A percentile compares a stretch with the other conserved stretches of the same genome.
Evolutionary conservation across 768 basidiomycete genomes (phyloP).

Genomic region (Boletus insuetus): DNA sequence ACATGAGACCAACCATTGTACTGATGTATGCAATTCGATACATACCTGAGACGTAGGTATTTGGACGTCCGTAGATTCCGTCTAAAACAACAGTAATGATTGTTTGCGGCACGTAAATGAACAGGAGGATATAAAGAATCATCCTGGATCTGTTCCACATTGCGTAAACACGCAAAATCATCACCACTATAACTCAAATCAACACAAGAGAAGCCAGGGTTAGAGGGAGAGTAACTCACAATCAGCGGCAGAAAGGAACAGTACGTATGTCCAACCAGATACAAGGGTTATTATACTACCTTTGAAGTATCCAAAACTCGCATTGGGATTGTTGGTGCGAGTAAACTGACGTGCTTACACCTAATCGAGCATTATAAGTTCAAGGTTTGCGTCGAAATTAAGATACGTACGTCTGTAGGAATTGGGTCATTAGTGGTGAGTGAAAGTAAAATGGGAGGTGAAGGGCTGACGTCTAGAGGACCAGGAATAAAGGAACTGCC

Average conservation of each 20-base stretch:
- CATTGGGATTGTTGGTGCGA: too few relatives aligned
- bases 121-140: background rate
- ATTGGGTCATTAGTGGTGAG: too few relatives aligned
- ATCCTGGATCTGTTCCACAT: background rate
- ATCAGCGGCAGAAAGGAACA: background rate
- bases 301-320: background rate
- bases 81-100: background rate
- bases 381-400: too few relatives aligned
- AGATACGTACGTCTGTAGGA: too few relatives aligned
- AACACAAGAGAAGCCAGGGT: background rate
- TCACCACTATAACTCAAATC: background rate
- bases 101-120: background rate
- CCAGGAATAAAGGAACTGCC: background rate
- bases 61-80: background rate
- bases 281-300: background rate
- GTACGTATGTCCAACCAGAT: background rate
- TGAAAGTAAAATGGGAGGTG: too few relatives aligned
- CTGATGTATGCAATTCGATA: background rate
- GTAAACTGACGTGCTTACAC: background rate
- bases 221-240: background rate
- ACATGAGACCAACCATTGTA: too few relatives aligned
- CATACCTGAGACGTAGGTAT: background rate
- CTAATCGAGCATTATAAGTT: background rate
- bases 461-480: background rate
- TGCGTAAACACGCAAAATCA: background rate